phyloP scores from a whole-genome alignment of 2,329 filamentous ascomycete species.

The Botrytis medusae region DNA sequence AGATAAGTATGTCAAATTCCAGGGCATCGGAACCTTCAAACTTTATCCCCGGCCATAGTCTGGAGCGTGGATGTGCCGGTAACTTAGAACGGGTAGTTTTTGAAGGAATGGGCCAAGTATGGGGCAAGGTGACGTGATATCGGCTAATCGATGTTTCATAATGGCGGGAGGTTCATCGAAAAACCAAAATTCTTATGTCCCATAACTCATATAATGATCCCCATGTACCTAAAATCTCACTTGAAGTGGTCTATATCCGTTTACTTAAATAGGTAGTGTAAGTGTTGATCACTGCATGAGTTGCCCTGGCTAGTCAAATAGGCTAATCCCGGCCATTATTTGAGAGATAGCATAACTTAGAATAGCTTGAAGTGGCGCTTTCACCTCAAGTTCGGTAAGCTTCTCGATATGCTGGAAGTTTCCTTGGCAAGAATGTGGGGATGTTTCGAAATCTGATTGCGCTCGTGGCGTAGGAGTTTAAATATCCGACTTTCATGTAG shows the following conservation, averaged over 20 bases:
- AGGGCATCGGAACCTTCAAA: not conserved
- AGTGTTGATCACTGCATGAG: not conserved
- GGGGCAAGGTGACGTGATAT: not conserved
- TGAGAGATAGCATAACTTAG: not conserved
- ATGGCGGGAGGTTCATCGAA: not conserved
- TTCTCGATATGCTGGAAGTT: not conserved
- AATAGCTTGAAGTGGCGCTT: not conserved
- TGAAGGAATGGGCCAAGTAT: not conserved
- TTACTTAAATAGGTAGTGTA: not conserved
- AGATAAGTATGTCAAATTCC: not conserved
- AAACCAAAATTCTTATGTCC: not conserved
- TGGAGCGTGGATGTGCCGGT: not conserved
- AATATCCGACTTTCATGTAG: not conserved
- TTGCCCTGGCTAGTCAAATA: not conserved
- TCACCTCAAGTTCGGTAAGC: not conserved
- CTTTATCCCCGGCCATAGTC: not conserved
- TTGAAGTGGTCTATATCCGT: not conserved
- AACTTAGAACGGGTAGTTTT: not conserved
- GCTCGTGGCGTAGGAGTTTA: not conserved
- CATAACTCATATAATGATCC: not conserved
- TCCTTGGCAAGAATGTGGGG: not conserved
- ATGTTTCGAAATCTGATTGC: not conserved
- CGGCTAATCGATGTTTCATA: constrained; percentile 8
- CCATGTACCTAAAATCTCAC: not conserved
- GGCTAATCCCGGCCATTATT: not conserved